phyloP scores from a whole-genome alignment of 352 stramenopile species.

The Pythium diclinum region DNA sequence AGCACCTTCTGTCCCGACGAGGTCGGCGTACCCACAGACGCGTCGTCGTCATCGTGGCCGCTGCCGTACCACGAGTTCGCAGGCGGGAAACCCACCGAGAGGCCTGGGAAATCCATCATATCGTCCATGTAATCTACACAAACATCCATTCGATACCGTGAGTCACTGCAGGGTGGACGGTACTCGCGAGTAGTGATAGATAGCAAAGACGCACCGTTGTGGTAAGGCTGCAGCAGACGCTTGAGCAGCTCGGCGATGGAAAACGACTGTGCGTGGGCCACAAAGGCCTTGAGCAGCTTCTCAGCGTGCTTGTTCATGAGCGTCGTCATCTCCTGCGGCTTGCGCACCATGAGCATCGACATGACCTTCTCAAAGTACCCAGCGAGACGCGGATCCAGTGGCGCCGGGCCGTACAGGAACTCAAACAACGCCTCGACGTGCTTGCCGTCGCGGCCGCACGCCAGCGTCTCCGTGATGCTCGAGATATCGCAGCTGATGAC shows the following conservation, averaged over 20 bases:
- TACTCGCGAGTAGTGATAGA: conserved; percentile 3
- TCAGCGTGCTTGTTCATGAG: conserved; percentile 83
- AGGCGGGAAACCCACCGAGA: conserved; percentile 67
- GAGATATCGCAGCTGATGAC: conserved; percentile 96
- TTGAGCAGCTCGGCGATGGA: conserved; percentile 83
- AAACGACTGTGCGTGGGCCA: conserved; percentile 66
- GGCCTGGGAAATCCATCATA: conserved; percentile 81
- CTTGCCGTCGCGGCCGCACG: conserved; percentile 48
- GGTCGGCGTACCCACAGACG: conserved; percentile 55
- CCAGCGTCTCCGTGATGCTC: conserved; percentile 90
- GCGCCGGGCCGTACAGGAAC: conserved; percentile 77
- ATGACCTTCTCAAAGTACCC: conserved; percentile 98
- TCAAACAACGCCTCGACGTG: conserved; percentile 92
- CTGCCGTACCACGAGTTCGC: conserved; percentile 71
- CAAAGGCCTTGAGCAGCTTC: conserved; percentile 62
- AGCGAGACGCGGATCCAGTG: conserved; percentile 91
- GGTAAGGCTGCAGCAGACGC: conserved; percentile 78
- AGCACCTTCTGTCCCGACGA: conserved; percentile 64
- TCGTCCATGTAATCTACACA: conserved; percentile 78
- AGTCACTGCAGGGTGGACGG: neutral
- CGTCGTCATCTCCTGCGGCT: conserved; percentile 81
- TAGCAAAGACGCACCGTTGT: conserved; percentile 37
- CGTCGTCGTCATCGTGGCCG: conserved; percentile 71
- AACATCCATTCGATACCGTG: neutral
- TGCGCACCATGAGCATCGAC: conserved; percentile 87